Evolutionary conservation across 1,284 basidiomycete genomes (phyloP), one percentile per base, ranked within the genome.

Genomic region (Leccinum holopus): DNA sequence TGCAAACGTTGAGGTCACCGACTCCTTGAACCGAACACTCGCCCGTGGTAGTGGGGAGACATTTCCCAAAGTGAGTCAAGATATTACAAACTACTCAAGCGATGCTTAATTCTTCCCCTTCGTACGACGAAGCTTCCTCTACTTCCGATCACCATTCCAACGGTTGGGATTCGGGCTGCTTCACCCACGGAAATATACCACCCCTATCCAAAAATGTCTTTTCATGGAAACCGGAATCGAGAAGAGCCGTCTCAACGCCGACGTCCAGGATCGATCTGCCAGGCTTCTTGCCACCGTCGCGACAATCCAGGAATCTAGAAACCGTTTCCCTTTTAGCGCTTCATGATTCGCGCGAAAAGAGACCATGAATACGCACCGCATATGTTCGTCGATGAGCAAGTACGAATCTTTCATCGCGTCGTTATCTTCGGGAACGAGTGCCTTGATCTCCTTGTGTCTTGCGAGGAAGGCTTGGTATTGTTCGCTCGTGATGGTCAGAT

Each of bases 361-460:
- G 6, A 3, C 21, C 21, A 12, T 3, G 25, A 25, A 25, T 3
- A 7, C 63, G 39, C 28, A 61, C 66, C 68, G 11, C 66, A 68
- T 67, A 12, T 7, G 37, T 56, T 70, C 66, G 37, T 70, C 66
- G 2, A 68, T 30, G 18, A 61, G 64, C 33, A 70, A 30, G 41
- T 65, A 70, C 7, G 68, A 69, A 39, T 65, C 65, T 37, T 67
- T 70, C 60, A 68, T 68, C 3, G 67, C 16, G 3, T 69, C 59
- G 25, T 67, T 70, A 57, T 67, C 65, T 44, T 67, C 68, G 0
- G 57, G 68, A 30, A 66, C 60, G 18, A 68, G 60, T 28, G 51
- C 60, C 0, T 7, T 1, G 21, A 63, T 63, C 8, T n/a, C 10
- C 9, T 8, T 6, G 39, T 61, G 65, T 28, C 64, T 61, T 21